Evolutionary conservation across 768 basidiomycete genomes (phyloP), one percentile per base, ranked within the genome.

Genomic region (Kwoniella sp.): DNA sequence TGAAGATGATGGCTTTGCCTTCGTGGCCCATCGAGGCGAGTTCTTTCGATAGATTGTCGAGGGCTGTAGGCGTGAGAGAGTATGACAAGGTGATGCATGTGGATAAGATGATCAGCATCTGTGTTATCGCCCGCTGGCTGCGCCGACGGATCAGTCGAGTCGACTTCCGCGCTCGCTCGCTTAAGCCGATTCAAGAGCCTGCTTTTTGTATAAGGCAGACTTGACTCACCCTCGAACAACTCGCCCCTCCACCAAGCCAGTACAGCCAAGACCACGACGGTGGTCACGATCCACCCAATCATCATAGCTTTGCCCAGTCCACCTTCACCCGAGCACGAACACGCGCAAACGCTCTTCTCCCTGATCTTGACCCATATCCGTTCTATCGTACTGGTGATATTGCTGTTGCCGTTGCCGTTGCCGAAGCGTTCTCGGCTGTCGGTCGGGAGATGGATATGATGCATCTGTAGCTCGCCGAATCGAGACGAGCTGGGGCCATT

Each of bases 181-280:
- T 34, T 34, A 13, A 34, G 34, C 7, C 5, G 47, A 48, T 48
- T 4, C 4, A 4, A 23, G 20, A 20, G 47, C 15, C 47, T 7
- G 8, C 23, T 17, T 20, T 4, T 4, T 8, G 17, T 4, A 23
- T 23, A 51, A 51, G 15, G 17, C 50, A 45, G 2, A n/a, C 17
- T 15, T 50, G 29, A 84, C 90, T 78, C 73, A 92, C 93, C 87
- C 72, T 85, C 81, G 81, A 96, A 94, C 47, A 95, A 84, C 76
- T 95, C 86, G 23, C 85, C 85, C 80, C 87, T 88, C 86, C 89
- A 94, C 69, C 92, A 87, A 34, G 87, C 89, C 75, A 93, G 87
- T n/a, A 89, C 90, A 53, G 89, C 80, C 37, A 93, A 75, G 72
- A 95, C 92, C 13, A 85, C 87, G 37, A 93, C 83, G 67, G 85